A percentile compares a stretch with the other conserved stretches of the same genome.
Conservation (phyloP, 768 basidiomycete species). For the Gyrodon lividus region DNA sequence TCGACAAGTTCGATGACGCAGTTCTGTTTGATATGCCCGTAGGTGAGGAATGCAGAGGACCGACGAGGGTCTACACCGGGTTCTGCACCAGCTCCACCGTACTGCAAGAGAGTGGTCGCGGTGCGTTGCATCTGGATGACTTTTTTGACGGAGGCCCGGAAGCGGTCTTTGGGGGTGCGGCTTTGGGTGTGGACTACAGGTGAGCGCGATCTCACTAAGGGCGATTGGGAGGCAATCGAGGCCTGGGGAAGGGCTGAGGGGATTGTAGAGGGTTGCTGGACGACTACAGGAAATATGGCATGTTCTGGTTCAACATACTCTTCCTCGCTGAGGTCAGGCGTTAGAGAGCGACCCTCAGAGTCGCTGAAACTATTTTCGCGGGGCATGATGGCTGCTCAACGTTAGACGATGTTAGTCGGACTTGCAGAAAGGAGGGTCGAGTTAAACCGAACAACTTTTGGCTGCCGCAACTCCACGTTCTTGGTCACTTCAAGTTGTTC, state of each 20-base stretch:
- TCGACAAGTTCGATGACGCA: slow-evolving; percentile 69
- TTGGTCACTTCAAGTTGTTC: too few species aligned
- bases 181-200: not conserved
- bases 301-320: slow-evolving; percentile 18
- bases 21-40: slow-evolving; percentile 55
- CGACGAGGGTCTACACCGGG: slow-evolving; percentile 71
- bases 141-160: slow-evolving; percentile 55
- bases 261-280: not conserved
- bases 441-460: too few species aligned
- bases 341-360: slow-evolving; percentile 63
- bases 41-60: slow-evolving; percentile 51
- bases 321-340: slow-evolving; percentile 59
- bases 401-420: too few species aligned
- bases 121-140: slow-evolving; percentile 63
- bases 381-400: slow-evolving; percentile 49
- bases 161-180: slow-evolving; percentile 49
- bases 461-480: too few species aligned
- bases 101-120: slow-evolving; percentile 36
- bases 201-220: not conserved
- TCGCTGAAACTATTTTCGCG: slow-evolving; percentile 68
- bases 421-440: too few species aligned
- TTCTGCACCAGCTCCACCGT: slow-evolving; percentile 55
- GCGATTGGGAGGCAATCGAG: not conserved
- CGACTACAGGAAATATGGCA: slow-evolving; percentile 14
- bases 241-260: not conserved